phyloP scores from a whole-genome alignment of 345 rosid species.

The Crucihimalaya himalaica region DNA sequence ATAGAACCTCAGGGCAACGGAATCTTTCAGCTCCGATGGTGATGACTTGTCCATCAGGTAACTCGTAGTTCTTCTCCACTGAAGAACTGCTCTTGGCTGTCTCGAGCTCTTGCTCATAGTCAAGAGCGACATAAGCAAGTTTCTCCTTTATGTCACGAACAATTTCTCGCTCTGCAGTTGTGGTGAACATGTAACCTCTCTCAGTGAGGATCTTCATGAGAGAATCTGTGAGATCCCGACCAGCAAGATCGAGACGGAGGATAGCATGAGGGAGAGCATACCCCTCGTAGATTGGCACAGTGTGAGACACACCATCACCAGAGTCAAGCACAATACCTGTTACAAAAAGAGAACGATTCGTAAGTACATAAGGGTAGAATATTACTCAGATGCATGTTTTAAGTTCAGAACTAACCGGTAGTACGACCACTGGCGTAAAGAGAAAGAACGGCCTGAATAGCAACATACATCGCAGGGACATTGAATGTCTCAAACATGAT shows the following conservation, averaged over 20 bases:
- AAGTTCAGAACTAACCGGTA: slow-evolving; percentile 45
- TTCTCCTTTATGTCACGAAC: slow-evolving; percentile 56
- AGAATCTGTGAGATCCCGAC: slow-evolving; percentile 61
- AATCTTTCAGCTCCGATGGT: slow-evolving; percentile 52
- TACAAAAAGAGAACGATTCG: neutral
- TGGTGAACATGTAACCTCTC: slow-evolving; percentile 52
- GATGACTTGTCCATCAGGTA: slow-evolving; percentile 59
- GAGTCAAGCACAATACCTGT: slow-evolving; percentile 66
- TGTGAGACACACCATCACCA: slow-evolving; percentile 64
- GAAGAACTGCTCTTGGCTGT: slow-evolving; percentile 46
- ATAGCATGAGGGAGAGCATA: slow-evolving; percentile 72
- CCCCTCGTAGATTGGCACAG: slow-evolving; percentile 67
- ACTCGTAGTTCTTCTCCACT: slow-evolving; percentile 50
- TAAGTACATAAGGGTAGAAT: neutral
- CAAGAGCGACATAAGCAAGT: slow-evolving; percentile 49
- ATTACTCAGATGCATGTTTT: neutral
- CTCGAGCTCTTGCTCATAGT: slow-evolving; percentile 49
- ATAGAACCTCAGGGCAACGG: slow-evolving; percentile 53
- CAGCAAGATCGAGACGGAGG: slow-evolving; percentile 67
- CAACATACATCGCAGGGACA: slow-evolving; percentile 66
- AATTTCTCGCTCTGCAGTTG: slow-evolving; percentile 53
- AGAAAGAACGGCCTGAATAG: slow-evolving; percentile 63
- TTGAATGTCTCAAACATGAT: slow-evolving; percentile 64
- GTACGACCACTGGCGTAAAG: slow-evolving; percentile 72
- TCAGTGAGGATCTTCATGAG: slow-evolving; percentile 63